Evolutionary conservation across 1,284 basidiomycete genomes (phyloP).

Genomic region (Grifola frondosa): DNA sequence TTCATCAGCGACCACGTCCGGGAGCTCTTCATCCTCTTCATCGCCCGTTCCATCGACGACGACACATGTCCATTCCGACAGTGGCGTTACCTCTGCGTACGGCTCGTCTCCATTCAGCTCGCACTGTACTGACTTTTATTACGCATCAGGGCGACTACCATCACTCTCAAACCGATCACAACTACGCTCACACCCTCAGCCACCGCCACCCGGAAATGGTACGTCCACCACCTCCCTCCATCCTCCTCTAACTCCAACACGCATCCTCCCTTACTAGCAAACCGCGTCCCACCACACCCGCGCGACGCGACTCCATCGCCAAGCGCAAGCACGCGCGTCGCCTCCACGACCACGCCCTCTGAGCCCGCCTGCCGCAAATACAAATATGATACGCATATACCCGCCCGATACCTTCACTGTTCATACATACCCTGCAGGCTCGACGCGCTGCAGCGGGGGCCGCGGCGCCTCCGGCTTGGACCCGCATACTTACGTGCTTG

Average conservation of each 20-base stretch:
- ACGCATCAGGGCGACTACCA: too few relatives aligned
- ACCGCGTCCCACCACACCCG: background rate
- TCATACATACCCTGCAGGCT: slow-evolving; percentile 13
- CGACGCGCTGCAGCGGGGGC: slow-evolving; percentile 14
- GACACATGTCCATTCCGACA: too few relatives aligned
- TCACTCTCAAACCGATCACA: background rate
- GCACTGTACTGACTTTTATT: too few relatives aligned
- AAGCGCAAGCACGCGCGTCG: slow-evolving; percentile 19
- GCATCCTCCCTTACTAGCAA: slow-evolving; percentile 4
- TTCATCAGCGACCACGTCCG: background rate
- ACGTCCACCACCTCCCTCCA: background rate
- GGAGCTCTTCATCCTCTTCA: background rate
- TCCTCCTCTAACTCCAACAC: background rate
- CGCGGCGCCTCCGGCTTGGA: too few relatives aligned
- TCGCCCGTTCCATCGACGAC: too few relatives aligned
- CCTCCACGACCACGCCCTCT: slow-evolving; percentile 12
- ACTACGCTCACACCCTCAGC: background rate
- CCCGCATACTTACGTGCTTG: too few relatives aligned
- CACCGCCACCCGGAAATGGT: slow-evolving; percentile 9
- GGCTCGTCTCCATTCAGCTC: too few relatives aligned
- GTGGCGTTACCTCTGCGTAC: background rate
- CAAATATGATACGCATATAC: slow-evolving; percentile 4
- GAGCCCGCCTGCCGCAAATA: slow-evolving; percentile 1
- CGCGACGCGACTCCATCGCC: too few relatives aligned
- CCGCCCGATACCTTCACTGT: slow-evolving; percentile 18